Conservation (phyloP, 192 early-diverging fungal genomes). For the Umbelopsis sp. region DNA sequence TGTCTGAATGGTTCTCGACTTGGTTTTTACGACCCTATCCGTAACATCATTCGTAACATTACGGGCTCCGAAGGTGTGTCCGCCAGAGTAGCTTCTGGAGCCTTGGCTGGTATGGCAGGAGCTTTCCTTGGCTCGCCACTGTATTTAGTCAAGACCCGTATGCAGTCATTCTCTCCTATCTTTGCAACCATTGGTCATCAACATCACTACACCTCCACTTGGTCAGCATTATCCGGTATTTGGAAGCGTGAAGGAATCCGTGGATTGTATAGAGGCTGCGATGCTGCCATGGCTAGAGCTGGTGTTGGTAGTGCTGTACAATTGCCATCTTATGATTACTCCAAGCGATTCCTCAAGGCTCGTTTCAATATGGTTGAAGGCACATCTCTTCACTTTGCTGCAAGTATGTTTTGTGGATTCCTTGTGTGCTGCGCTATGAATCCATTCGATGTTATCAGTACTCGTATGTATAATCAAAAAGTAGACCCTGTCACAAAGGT, state of each 20-base stretch:
- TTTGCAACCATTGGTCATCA: constrained; percentile 75
- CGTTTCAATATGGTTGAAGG: constrained; percentile 81
- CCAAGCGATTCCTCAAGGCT: constrained; percentile 67
- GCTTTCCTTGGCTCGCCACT: constrained; percentile 84
- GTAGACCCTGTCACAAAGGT: constrained; percentile 56
- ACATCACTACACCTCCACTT: constrained; percentile 77
- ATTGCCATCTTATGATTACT: constrained; percentile 85
- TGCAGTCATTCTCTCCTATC: constrained; percentile 74
- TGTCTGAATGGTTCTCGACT: constrained; percentile 92
- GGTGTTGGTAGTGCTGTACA: constrained; percentile 89
- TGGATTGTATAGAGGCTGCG: constrained; percentile 85
- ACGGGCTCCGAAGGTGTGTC: constrained; percentile 64
- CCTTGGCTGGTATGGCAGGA: constrained; percentile 72
- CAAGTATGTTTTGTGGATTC: constrained; percentile 79
- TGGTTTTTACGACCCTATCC: constrained; percentile 88
- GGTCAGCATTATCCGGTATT: constrained; percentile 66
- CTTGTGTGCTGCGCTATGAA: constrained; percentile 93
- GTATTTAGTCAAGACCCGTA: constrained; percentile 89
- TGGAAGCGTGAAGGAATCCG: constrained; percentile 71
- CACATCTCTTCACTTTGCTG: constrained; percentile 69
- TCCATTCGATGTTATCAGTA: constrained; percentile 94
- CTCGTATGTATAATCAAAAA: constrained; percentile 93
- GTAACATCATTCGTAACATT: constrained; percentile 51
- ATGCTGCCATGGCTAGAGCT: constrained; percentile 87
- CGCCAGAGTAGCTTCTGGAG: constrained; percentile 30